Evolutionary conservation across 495 filamentous ascomycete genomes (phyloP), one percentile per base, ranked within the genome.

Genomic region (Durotheca rogersii): DNA sequence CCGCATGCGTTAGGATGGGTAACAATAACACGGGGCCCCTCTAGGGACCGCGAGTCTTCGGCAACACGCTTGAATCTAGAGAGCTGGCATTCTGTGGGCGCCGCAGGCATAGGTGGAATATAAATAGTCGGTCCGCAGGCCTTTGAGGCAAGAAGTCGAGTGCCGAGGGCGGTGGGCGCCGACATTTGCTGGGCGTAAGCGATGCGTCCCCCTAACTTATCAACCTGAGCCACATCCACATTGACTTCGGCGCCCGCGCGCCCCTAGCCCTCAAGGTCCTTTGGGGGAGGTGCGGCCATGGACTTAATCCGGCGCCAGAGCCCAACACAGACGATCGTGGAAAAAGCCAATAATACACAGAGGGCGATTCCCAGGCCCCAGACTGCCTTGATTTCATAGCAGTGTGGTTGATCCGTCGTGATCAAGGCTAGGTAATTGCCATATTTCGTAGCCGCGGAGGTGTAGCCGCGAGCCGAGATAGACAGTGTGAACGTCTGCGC

Each of bases 331-430:
- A 79, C 75, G 7, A 84, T 65, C 23, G 72, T 59, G 4, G 82
- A 82, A 44, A 89, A 81, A 47, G 83, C 79, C 58, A 93, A 89
- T 35, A 90, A 68, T 18, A 91, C 81, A 65, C 85, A 92, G 25
- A 92, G 74, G 4, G 86, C 84, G 73, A 95, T 95, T 68, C 80
- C 79, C 46, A 96, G 67, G 12, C 90, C 92, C 92, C 90, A 96
- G 52, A 91, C 83, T 7, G 86, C 81, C 75, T 96, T 95, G 68
- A 86, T 85, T 76, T 93, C 83, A 56, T 80, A 81, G 72, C 92
- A 96, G 48, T 88, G 86, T 11, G 78, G 66, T 71, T 83, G 83
- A 42, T 78, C 85, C 5, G 56, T 60, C 15, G 47, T 63, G 40
- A 61, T 58, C 29, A 58, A 21, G 12, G 50, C 53, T 21, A 61